Evolutionary conservation across 1,284 basidiomycete species (phyloP).

Genomic region (Rhodotorula sp.): DNA sequence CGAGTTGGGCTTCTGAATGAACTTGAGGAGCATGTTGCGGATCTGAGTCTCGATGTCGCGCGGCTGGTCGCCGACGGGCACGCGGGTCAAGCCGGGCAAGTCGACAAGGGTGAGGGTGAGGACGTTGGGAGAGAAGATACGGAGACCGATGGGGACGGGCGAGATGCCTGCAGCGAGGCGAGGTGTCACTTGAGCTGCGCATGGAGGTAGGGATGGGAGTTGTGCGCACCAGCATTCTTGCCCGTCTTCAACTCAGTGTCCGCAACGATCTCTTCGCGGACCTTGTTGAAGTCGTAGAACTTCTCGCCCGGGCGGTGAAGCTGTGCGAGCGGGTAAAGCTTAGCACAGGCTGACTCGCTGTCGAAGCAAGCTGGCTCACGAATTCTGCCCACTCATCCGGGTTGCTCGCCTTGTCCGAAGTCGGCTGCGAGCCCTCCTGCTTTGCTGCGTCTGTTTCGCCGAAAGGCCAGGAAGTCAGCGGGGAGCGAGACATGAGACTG

Average conservation of each 20-base stretch:
- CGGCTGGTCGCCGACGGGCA: conserved; percentile 94
- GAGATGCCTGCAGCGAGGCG: conserved; percentile 68
- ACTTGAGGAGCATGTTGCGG: conserved; percentile 92
- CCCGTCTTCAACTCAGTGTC: conserved; percentile 98
- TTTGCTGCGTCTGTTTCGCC: not conserved
- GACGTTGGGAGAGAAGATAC: conserved; percentile 95
- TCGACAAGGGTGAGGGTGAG: conserved; percentile 96
- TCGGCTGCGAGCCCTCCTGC: conserved; percentile 30
- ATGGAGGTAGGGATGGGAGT: not conserved
- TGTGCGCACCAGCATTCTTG: conserved; percentile 71
- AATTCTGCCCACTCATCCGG: conserved; percentile 98
- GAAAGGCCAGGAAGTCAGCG: not conserved
- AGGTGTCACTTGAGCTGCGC: not conserved
- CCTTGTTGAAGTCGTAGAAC: conserved; percentile 96
- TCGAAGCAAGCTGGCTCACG: conserved; percentile 53
- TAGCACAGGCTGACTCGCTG: too few species aligned
- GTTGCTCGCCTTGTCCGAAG: conserved; percentile 65
- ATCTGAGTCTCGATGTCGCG: conserved; percentile 98
- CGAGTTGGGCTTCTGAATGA: conserved; percentile 83
- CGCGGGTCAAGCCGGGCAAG: conserved; percentile 91
- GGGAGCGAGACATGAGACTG: not conserved
- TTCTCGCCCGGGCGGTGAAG: conserved; percentile 81
- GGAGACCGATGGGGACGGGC: conserved; percentile 91
- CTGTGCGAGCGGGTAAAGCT: conserved; percentile 2
- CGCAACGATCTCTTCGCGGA: conserved; percentile 90